These are phyloP conservation scores for Amanita jacksonii DNA, from an alignment of 768 basidiomycete genomes.

Conservation along the genomic window DNA sequence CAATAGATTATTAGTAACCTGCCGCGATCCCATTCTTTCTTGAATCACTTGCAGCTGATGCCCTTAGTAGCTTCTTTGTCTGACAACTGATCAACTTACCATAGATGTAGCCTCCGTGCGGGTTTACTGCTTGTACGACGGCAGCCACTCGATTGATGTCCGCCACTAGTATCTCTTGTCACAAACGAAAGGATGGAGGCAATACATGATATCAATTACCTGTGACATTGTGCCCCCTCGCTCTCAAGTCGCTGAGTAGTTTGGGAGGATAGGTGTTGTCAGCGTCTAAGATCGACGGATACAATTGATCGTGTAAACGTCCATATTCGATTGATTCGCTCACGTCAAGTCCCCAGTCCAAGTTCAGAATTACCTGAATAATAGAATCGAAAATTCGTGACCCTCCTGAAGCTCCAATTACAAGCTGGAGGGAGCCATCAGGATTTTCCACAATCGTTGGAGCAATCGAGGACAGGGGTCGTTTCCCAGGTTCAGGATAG, in stretches of 20 bases:
- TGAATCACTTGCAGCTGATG: conserved; percentile 77
- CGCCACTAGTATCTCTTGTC: conserved; percentile 28
- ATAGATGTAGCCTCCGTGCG: conserved; percentile 44
- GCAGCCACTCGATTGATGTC: conserved; percentile 66
- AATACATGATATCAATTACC: conserved; percentile 24
- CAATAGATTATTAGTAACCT: conserved; percentile 58
- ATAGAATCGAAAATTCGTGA: conserved; percentile 74
- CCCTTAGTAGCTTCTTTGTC: not conserved
- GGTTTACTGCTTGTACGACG: conserved; percentile 64
- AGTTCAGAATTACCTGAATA: conserved; percentile 69
- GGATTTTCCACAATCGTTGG: conserved; percentile 74
- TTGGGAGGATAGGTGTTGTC: conserved; percentile 52
- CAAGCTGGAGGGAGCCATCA: conserved; percentile 64
- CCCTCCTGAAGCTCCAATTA: conserved; percentile 83
- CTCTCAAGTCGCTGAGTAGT: conserved; percentile 45
- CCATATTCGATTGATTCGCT: conserved; percentile 78
- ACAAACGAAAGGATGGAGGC: conserved; percentile 1
- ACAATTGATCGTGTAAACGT: conserved; percentile 81
- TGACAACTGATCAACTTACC: conserved; percentile 33
- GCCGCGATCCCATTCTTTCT: conserved; percentile 90
- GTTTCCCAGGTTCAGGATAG: conserved; percentile 81
- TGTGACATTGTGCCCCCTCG: conserved; percentile 63
- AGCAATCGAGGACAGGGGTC: conserved; percentile 78
- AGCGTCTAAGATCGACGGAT: conserved; percentile 49
- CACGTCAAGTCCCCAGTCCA: conserved; percentile 76